Evolutionary conservation across 164 flowering plant species (phyloP), one percentile per base, ranked within the genome.

Genomic region (Berberis thunbergii): DNA sequence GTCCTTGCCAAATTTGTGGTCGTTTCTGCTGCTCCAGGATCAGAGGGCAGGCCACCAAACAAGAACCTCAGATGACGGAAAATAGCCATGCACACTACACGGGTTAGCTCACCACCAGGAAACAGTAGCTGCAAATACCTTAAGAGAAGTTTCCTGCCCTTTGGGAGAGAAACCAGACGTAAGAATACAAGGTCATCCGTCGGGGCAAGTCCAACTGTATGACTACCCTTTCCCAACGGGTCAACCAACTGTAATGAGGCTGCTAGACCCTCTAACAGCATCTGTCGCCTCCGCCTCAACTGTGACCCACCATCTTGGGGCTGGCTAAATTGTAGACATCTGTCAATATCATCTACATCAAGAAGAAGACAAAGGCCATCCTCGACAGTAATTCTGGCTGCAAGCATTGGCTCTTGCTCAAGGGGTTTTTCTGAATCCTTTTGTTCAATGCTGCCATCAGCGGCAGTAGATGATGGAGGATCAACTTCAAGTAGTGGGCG

Each of bases 371-470:
- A 81, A 8, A 90, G 74, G 26, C 95, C 83, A 79, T 93, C 97
- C 75, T 93, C 98, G 57, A 90, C 79, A 3, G 89, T 70, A 42
- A 90, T 79, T 71, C 97, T 81, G 49, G 98, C 97, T 45, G 97
- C 98, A 65, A 93, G 85, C 96, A 93, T 82, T 3, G 98, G 98
- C 66, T 93, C 98, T 73, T 93, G 86, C 62, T 90, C 98, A 61
- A 93, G 77, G 42, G 98, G 91, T 79, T 77, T 88, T 73, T 88
- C 91, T 43, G 83, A 46, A 7, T 68, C 66, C 63, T 79, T 77
- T 62, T 82, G 89, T 45, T 88, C 96, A 54, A 64, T 41, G 50
- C 67, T 67, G 8, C 83, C 81, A 66, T 77, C 79, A 41, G 69
- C 71, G 26, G 79, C 62, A 7, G 74, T 54, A 38, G 80, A 64